Percentiles rank a stretch among this genome's conserved stretches.
phyloP scores from a whole-genome alignment of 2,329 filamentous ascomycete species.

The Emmonsia crescens region DNA sequence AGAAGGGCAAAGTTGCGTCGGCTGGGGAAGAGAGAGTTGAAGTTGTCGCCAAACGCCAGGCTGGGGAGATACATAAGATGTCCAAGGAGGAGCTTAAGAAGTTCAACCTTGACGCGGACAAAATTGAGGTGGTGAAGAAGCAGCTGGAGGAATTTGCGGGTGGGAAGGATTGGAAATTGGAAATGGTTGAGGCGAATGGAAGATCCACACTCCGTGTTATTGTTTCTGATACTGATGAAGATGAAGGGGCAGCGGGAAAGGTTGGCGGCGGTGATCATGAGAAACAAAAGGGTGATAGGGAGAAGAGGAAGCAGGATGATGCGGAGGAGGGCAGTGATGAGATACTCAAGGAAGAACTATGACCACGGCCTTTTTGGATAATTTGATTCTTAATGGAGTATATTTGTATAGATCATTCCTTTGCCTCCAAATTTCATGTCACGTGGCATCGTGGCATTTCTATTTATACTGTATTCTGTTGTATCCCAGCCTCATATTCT shows the following conservation, averaged over 20 bases:
- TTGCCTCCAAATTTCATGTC: not conserved
- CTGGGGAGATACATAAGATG: slow-evolving; percentile 51
- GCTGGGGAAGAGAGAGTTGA: slow-evolving; percentile 38
- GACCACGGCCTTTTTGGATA: slow-evolving; percentile 17
- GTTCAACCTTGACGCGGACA: slow-evolving; percentile 54
- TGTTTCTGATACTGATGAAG: slow-evolving; percentile 43
- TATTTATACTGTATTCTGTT: too few species aligned
- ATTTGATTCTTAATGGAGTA: slow-evolving; percentile 13
- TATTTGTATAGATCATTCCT: slow-evolving; percentile 6
- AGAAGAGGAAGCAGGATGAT: slow-evolving; percentile 6
- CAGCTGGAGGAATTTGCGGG: slow-evolving; percentile 59
- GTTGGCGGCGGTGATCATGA: not conserved
- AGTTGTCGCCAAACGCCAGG: slow-evolving; percentile 45
- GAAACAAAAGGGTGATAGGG: slow-evolving; percentile 14
- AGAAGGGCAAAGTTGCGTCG: slow-evolving; percentile 46
- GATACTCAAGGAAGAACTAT: slow-evolving; percentile 31
- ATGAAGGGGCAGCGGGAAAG: slow-evolving; percentile 9
- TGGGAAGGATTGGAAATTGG: slow-evolving; percentile 66
- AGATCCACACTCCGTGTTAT: slow-evolving; percentile 59
- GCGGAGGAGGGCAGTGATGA: slow-evolving; percentile 26
- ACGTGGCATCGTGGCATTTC: not conserved
- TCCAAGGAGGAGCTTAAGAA: slow-evolving; percentile 57
- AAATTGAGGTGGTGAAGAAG: slow-evolving; percentile 58
- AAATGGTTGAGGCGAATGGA: slow-evolving; percentile 60
- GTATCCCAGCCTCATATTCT: too few species aligned